phyloP scores from a whole-genome alignment of 306 rosid species.

The Citrullus colocynthis region DNA sequence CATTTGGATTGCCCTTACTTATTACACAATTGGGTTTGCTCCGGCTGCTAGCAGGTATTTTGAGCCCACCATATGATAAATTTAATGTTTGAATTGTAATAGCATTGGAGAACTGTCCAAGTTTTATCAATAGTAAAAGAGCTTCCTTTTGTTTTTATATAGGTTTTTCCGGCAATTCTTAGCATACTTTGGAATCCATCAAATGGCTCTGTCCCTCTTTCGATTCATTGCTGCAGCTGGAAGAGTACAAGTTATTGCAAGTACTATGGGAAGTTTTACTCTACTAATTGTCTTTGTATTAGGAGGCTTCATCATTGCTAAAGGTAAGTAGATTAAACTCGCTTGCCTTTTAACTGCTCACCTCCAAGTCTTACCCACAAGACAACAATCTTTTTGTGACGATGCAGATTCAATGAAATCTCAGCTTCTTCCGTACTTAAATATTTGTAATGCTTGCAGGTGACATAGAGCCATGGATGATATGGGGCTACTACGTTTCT shows the following conservation, averaged over 20 bases:
- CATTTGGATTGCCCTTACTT: slow-evolving; percentile 56
- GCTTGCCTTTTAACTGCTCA: not conserved
- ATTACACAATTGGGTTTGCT: slow-evolving; percentile 69
- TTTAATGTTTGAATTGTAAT: not conserved
- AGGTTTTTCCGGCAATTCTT: slow-evolving; percentile 49
- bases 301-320: slow-evolving; percentile 51
- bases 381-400: not conserved
- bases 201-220: slow-evolving; percentile 51
- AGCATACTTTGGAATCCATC: slow-evolving; percentile 43
- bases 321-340: slow-evolving; percentile 15
- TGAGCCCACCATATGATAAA: not conserved
- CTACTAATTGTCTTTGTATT: slow-evolving; percentile 33
- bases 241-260: slow-evolving; percentile 39
- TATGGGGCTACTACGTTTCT: slow-evolving; percentile 53
- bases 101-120: not conserved
- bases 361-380: not conserved
- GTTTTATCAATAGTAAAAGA: not conserved
- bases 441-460: slow-evolving; percentile 13
- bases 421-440: not conserved
- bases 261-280: slow-evolving; percentile 32
- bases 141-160: not conserved
- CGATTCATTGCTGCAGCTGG: slow-evolving; percentile 45
- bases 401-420: not conserved
- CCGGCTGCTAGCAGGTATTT: slow-evolving; percentile 62
- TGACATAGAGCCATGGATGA: slow-evolving; percentile 53